These are phyloP conservation scores for Coelastrella sp. DNA, from an alignment of 139 green algal species.

Conservation along the genomic window DNA sequence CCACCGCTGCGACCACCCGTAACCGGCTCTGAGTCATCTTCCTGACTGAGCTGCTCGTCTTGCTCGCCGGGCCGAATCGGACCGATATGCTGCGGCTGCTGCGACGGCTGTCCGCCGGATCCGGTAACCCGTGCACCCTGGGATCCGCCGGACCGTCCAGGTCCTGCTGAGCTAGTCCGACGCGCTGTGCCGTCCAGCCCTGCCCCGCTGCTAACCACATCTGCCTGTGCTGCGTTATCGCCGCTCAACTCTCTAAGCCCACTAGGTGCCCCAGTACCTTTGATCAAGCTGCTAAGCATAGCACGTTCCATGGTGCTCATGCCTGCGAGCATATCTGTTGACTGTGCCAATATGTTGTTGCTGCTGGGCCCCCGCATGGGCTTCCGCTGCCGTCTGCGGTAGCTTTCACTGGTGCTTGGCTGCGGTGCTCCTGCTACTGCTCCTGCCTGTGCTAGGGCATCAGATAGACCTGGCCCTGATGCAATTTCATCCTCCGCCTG, in stretches of 20 bases:
- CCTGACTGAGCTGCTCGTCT: not conserved
- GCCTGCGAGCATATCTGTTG: not conserved
- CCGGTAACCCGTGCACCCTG: not conserved
- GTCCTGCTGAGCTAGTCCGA: not conserved
- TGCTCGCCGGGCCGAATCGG: not conserved
- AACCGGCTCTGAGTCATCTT: slow-evolving; percentile 33
- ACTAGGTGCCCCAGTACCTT: not conserved
- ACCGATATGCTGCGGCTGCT: not conserved
- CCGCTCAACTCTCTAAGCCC: slow-evolving; percentile 28
- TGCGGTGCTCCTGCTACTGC: slow-evolving; percentile 7
- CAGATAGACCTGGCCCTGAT: slow-evolving; percentile 37
- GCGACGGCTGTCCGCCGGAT: not conserved
- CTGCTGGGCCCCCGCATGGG: slow-evolving; percentile 50
- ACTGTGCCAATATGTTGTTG: slow-evolving; percentile 20
- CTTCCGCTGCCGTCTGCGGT: slow-evolving; percentile 44
- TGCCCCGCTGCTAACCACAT: slow-evolving; percentile 46
- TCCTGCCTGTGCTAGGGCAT: not conserved
- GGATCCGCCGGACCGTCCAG: not conserved
- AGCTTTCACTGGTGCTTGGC: slow-evolving; percentile 38
- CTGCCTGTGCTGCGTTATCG: slow-evolving; percentile 35
- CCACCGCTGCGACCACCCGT: not conserved
- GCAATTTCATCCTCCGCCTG: slow-evolving; percentile 64
- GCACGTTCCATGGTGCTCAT: not conserved
- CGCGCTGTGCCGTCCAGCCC: not conserved
- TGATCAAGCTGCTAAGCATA: slow-evolving; percentile 26